phyloP scores from a whole-genome alignment of 805 yeast species.

The Blastobotrys terrestris region DNA sequence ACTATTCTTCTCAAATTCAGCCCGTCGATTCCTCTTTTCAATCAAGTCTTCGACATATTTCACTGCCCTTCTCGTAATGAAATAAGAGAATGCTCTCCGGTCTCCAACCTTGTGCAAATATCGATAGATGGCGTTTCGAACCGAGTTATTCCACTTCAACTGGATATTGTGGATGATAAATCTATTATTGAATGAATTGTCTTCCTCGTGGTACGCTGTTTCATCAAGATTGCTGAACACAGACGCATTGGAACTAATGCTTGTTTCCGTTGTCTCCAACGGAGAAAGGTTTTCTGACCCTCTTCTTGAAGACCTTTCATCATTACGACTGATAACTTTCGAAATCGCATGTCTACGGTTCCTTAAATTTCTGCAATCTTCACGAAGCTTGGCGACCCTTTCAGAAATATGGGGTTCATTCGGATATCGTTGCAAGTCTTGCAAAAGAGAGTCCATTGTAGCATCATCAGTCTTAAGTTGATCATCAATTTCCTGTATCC shows the following conservation, averaged over 20 bases:
- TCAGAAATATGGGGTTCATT: constrained; percentile 16
- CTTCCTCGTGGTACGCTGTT: constrained; percentile 14
- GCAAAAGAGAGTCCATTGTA: constrained; percentile 28
- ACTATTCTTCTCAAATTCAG: constrained; percentile 4
- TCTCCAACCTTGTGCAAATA: constrained; percentile 48
- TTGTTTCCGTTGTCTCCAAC: neutral
- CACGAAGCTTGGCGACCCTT: constrained; percentile 13
- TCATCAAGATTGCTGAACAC: constrained; percentile 9
- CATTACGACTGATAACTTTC: constrained; percentile 2
- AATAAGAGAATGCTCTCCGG: constrained; percentile 39
- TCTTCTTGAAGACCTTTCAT: neutral
- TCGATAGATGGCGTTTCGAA: constrained; percentile 57
- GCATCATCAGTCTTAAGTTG: constrained; percentile 28
- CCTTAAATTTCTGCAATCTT: constrained; percentile 14
- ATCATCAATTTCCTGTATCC: constrained; percentile 27
- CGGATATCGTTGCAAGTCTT: constrained; percentile 19
- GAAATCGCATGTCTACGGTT: constrained; percentile 12
- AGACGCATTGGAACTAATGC: constrained; percentile 9
- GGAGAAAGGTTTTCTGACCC: neutral
- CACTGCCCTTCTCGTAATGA: constrained; percentile 44
- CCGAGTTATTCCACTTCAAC: constrained; percentile 69
- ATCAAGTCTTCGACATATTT: constrained; percentile 47
- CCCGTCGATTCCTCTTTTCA: constrained; percentile 28
- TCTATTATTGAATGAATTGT: constrained; percentile 49
- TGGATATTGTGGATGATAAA: constrained; percentile 68